A percentile compares a stretch with the other conserved stretches of the same genome.
Evolutionary conservation across 495 filamentous ascomycete species (phyloP).

Genomic region (Talaromyces trachyspermus): DNA sequence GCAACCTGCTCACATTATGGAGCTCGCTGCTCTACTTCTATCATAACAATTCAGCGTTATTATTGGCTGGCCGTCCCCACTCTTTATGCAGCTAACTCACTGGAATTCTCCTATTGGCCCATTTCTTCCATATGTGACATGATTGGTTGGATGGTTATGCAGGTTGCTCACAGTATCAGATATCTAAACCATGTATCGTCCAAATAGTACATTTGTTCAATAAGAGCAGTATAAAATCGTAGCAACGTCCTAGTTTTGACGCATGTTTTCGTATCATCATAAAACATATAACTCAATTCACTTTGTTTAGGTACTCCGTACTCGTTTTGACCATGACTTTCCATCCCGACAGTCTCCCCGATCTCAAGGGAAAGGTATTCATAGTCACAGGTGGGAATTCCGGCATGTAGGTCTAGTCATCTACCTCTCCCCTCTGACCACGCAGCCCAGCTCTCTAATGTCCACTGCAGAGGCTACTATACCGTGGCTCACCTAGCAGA

Average conservation of each 20-base stretch:
- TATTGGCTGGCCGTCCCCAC: background rate
- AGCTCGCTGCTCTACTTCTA: too few species aligned
- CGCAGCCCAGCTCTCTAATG: background rate
- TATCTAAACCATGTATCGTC: background rate
- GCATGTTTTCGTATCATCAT: conserved; percentile 1
- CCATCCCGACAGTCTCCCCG: conserved; percentile 26
- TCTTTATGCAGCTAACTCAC: conserved; percentile 26
- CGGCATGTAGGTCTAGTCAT: conserved; percentile 26
- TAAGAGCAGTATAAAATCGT: conserved; percentile 21
- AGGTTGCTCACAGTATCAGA: background rate
- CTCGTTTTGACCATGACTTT: conserved; percentile 31
- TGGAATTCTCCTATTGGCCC: conserved; percentile 14
- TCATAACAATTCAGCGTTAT: background rate
- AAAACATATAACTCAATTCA: conserved; percentile 10
- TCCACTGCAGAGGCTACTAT: conserved; percentile 18
- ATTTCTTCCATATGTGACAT: background rate
- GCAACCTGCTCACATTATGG: conserved; percentile 29
- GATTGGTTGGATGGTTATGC: background rate
- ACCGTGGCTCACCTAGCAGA: conserved; percentile 30
- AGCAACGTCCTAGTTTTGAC: conserved; percentile 2
- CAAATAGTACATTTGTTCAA: background rate
- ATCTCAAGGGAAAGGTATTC: conserved; percentile 12
- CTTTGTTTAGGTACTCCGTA: conserved; percentile 11
- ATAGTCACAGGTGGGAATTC: conserved; percentile 17
- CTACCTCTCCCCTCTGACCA: background rate